Evolutionary conservation across 345 rosid species (phyloP).

Genomic region (Hibiscus tridactylites): DNA sequence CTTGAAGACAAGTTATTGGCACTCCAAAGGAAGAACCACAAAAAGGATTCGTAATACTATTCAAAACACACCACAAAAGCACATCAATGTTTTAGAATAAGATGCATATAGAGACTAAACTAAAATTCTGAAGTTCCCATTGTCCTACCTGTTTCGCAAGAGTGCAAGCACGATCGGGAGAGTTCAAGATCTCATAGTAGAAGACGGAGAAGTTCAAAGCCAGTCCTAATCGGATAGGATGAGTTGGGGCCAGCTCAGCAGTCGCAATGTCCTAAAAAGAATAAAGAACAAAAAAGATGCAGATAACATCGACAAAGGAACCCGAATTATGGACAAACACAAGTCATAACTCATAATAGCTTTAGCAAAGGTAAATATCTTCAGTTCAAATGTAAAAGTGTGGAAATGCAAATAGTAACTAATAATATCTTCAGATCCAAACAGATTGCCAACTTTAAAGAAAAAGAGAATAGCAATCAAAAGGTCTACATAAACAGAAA

Average conservation of each 20-base stretch:
- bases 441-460: too few species aligned
- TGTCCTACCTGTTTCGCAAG: constrained; percentile 59
- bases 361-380: too few species aligned
- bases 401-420: too few species aligned
- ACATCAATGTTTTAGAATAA: background rate
- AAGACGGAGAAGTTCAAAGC: constrained; percentile 69
- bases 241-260: constrained; percentile 61
- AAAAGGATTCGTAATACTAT: too few species aligned
- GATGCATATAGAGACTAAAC: background rate
- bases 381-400: too few species aligned
- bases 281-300: background rate
- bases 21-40: background rate
- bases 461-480: too few species aligned
- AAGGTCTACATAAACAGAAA: background rate
- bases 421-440: too few species aligned
- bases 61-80: background rate
- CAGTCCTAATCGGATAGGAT: constrained; percentile 59
- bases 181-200: constrained; percentile 64
- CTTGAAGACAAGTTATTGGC: background rate
- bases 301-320: background rate
- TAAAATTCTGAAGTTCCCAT: background rate
- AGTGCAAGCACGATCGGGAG: constrained; percentile 65
- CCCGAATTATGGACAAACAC: background rate
- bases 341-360: background rate
- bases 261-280: constrained; percentile 44